phyloP scores from a whole-genome alignment of 805 yeast genomes.

The Candida adriatica region DNA sequence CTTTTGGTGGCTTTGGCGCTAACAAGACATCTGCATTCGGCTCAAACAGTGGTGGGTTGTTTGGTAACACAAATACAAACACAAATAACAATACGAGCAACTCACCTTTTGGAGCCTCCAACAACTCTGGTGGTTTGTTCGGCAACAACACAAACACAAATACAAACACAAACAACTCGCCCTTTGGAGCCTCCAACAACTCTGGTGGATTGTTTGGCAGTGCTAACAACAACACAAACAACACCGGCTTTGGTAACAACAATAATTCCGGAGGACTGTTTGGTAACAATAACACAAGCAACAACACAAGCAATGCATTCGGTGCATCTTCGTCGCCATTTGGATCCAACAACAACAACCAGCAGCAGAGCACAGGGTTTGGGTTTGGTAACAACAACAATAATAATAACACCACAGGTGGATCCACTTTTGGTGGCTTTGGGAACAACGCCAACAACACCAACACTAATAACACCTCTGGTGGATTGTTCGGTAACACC shows the following conservation, averaged over 20 bases:
- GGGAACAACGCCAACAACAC: conserved; percentile 22
- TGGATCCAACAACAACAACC: conserved; percentile 1
- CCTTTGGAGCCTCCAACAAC: background rate
- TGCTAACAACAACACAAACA: conserved; percentile 1
- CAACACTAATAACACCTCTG: conserved; percentile 17
- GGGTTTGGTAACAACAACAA: conserved; percentile 5
- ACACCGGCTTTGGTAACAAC: background rate
- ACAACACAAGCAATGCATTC: conserved; percentile 3
- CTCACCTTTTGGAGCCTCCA: conserved; percentile 20
- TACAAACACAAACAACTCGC: conserved; percentile 4
- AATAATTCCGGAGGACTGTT: conserved; percentile 35
- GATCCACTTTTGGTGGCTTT: conserved; percentile 2
- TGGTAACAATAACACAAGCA: conserved; percentile 24
- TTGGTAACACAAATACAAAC: conserved; percentile 29
- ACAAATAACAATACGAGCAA: conserved; percentile 3
- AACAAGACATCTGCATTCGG: conserved; percentile 28
- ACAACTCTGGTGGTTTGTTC: conserved; percentile 14
- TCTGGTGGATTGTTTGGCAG: conserved; percentile 42
- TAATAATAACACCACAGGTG: conserved; percentile 6
- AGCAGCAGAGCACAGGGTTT: background rate
- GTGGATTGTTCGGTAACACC: conserved; percentile 37
- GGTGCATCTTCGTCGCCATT: conserved; percentile 14
- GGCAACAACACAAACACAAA: conserved; percentile 13
- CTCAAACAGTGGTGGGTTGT: conserved; percentile 24
- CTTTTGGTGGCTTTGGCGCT: conserved; percentile 27